These are phyloP conservation scores for Lentinus polychrous DNA, from an alignment of 1,284 basidiomycete species.

Conservation along the genomic window DNA sequence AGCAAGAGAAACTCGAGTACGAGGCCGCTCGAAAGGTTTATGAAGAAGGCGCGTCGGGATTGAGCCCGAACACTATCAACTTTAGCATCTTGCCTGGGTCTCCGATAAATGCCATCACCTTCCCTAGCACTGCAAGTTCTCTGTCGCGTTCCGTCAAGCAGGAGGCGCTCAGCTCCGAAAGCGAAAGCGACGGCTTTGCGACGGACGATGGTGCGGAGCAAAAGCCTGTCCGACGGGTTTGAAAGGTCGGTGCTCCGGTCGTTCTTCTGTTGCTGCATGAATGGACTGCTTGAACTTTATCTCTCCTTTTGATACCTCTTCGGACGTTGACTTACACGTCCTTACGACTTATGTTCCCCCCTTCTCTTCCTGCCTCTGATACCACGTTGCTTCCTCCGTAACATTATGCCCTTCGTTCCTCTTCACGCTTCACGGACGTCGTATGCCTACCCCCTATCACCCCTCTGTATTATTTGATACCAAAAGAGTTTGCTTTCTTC, in stretches of 20 bases:
- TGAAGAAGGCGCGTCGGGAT: conserved; percentile 71
- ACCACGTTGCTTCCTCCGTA: not conserved
- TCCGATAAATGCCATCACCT: conserved; percentile 37
- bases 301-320: not conserved
- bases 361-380: not conserved
- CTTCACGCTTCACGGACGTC: conserved; percentile 22
- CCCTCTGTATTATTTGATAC: too few relatives aligned
- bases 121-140: conserved; percentile 19
- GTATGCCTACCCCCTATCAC: too few relatives aligned
- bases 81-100: conserved; percentile 69
- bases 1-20: conserved; percentile 90
- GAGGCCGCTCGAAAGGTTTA: conserved; percentile 76
- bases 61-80: conserved; percentile 60
- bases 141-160: conserved; percentile 49
- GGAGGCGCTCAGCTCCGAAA: conserved; percentile 45
- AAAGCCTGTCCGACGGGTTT: too few relatives aligned
- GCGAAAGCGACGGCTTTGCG: conserved; percentile 55
- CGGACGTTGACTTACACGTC: too few relatives aligned
- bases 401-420: conserved; percentile 17
- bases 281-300: conserved; percentile 9
- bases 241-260: conserved; percentile 3
- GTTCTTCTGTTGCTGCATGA: conserved; percentile 10
- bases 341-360: too few relatives aligned
- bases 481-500: too few relatives aligned
- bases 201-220: conserved; percentile 34